Conservation (phyloP, 805 yeast genomes). For the Candida michaelii region DNA sequence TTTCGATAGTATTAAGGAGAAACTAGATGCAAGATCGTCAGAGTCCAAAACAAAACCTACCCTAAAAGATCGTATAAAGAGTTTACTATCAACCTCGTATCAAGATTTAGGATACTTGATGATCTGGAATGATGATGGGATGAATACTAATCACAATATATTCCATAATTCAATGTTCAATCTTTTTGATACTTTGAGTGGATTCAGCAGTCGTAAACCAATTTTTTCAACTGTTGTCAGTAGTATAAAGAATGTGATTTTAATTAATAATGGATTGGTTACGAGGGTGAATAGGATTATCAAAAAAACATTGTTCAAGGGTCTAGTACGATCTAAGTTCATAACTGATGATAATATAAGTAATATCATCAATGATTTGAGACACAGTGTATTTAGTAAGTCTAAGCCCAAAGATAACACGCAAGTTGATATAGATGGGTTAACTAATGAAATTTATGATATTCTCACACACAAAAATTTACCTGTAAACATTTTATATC, state of each 20-base stretch:
- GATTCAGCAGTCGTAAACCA: constrained; percentile 15
- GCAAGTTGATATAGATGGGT: constrained; percentile 13
- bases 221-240: constrained; percentile 7
- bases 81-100: constrained; percentile 11
- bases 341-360: constrained; percentile 14
- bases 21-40: constrained; percentile 2
- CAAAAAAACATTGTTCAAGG: constrained; percentile 12
- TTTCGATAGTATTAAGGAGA: constrained; percentile 7
- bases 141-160: constrained; percentile 7
- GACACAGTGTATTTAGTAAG: constrained; percentile 10
- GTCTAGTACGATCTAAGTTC: constrained; percentile 12
- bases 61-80: constrained; percentile 9
- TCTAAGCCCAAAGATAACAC: constrained; percentile 12
- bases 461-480: constrained; percentile 12
- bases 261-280: constrained; percentile 4
- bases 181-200: constrained; percentile 13
- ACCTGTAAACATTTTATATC: constrained; percentile 7
- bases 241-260: constrained; percentile 5
- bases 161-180: constrained; percentile 11
- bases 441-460: constrained; percentile 17
- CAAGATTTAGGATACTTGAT: constrained; percentile 15
- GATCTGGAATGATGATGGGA: constrained; percentile 10
- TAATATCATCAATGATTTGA: constrained; percentile 5
- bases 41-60: constrained; percentile 3
- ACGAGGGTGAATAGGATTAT: constrained; percentile 12